Evolutionary conservation across 1,284 basidiomycete genomes (phyloP).

Genomic region (Taiwanofungus camphoratus): DNA sequence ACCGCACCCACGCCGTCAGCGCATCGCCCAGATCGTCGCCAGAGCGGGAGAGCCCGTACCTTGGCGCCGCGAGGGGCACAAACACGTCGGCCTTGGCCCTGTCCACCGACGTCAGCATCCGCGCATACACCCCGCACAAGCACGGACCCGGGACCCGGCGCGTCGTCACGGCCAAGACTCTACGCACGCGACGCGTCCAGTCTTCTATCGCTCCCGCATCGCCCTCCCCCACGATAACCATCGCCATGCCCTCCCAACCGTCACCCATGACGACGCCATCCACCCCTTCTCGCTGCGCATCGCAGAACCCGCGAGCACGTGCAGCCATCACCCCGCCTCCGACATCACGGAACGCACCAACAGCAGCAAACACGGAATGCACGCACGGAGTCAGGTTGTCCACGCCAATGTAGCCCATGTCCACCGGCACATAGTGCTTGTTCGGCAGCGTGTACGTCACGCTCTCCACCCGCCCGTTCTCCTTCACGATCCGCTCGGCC

Average conservation of each 20-base stretch:
- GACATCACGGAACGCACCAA: no score
- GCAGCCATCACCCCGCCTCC: no score
- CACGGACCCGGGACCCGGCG: no score
- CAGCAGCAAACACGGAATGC: conserved; percentile 6
- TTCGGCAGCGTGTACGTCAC: conserved; percentile 85
- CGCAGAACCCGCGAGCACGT: no score
- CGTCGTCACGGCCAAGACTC: no score
- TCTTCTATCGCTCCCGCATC: no score
- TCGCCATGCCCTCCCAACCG: no score
- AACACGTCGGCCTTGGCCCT: conserved; percentile 80
- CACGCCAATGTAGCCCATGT: conserved; percentile 61
- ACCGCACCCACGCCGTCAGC: conserved; percentile 22
- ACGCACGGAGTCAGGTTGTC: conserved; percentile 46
- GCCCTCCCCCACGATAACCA: no score
- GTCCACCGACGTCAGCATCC: neutral
- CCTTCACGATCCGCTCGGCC: conserved; percentile 65
- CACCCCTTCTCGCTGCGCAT: no score
- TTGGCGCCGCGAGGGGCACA: conserved; percentile 73
- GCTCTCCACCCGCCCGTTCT: conserved; percentile 55
- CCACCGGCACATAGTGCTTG: conserved; percentile 88
- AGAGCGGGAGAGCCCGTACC: conserved; percentile 36
- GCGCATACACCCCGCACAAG: neutral
- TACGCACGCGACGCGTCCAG: no score
- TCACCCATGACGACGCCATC: no score
- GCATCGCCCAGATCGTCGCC: conserved; percentile 6